A percentile compares a stretch with the other conserved stretches of the same genome.
phyloP scores from a whole-genome alignment of 2,329 filamentous ascomycete species.

The Aureobasidium sp. region DNA sequence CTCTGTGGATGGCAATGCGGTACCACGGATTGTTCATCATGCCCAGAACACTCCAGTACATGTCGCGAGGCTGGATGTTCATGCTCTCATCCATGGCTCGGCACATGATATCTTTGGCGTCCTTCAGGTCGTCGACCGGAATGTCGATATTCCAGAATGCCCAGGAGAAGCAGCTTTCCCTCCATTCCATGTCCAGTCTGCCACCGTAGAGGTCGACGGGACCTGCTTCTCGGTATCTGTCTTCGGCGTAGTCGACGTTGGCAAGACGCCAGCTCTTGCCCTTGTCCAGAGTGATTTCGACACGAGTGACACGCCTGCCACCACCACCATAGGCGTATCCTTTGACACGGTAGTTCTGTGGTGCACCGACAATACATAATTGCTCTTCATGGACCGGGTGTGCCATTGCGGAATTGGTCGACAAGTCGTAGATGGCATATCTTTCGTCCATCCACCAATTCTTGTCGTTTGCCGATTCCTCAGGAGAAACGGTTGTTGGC shows the following conservation, averaged over 20 bases:
- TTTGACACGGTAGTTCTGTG: slow-evolving; percentile 54
- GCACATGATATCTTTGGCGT: slow-evolving; percentile 67
- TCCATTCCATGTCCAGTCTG: slow-evolving; percentile 70
- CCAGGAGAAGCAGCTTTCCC: slow-evolving; percentile 82
- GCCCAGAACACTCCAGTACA: slow-evolving; percentile 92
- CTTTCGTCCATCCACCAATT: slow-evolving; percentile 82
- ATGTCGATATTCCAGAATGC: slow-evolving; percentile 81
- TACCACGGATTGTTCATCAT: slow-evolving; percentile 99
- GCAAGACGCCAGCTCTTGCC: slow-evolving; percentile 74
- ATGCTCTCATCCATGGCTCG: slow-evolving; percentile 86
- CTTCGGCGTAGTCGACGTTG: slow-evolving; percentile 75
- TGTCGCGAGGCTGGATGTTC: slow-evolving; percentile 79
- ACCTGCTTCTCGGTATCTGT: slow-evolving; percentile 64
- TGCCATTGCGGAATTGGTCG: slow-evolving; percentile 74
- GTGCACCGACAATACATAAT: slow-evolving; percentile 44
- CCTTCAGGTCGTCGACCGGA: slow-evolving; percentile 52
- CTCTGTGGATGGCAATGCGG: slow-evolving; percentile 66
- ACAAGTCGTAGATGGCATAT: slow-evolving; percentile 89
- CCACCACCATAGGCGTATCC: slow-evolving; percentile 89
- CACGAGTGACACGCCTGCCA: slow-evolving; percentile 72
- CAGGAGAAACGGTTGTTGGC: slow-evolving; percentile 77
- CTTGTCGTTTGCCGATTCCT: slow-evolving; percentile 65
- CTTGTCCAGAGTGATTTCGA: slow-evolving; percentile 77
- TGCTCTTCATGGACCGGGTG: slow-evolving; percentile 73
- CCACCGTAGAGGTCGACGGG: slow-evolving; percentile 67